Percentiles rank a stretch among this genome's conserved stretches.
Evolutionary conservation across 2,329 filamentous ascomycete genomes (phyloP).

Genomic region (Cercospora beticola): DNA sequence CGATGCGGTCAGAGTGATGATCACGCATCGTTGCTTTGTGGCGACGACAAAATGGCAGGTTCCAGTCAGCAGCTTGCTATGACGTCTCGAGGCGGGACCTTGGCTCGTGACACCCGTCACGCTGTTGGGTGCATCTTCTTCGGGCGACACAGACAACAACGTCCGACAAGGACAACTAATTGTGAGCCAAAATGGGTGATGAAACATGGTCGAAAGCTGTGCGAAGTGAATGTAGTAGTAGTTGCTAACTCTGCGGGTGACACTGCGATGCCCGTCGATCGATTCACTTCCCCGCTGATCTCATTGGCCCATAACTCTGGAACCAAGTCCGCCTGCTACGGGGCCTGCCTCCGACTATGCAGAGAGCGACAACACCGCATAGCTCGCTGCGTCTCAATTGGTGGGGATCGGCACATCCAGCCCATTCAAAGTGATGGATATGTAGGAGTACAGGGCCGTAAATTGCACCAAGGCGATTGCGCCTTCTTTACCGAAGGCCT

Average conservation of each 20-base stretch:
- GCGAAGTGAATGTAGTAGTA: background rate
- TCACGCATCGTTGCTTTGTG: background rate
- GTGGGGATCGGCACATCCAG: conserved; percentile 23
- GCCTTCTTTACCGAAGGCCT: conserved; percentile 28
- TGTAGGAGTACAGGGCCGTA: conserved; percentile 29
- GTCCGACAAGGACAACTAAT: background rate
- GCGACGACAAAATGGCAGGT: background rate
- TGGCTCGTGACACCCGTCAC: background rate
- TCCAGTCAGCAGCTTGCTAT: background rate
- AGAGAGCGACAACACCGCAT: background rate
- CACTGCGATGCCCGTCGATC: background rate
- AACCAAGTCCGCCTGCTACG: background rate
- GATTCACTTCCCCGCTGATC: background rate
- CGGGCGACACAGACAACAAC: background rate
- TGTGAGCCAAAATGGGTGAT: background rate
- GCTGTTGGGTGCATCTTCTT: background rate
- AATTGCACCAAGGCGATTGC: conserved; percentile 30
- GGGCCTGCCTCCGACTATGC: background rate
- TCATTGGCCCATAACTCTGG: background rate
- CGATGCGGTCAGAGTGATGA: background rate
- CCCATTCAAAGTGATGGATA: conserved; percentile 29
- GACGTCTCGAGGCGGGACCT: background rate
- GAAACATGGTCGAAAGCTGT: background rate
- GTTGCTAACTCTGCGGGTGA: background rate
- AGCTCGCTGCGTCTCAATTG: background rate